Conservation (phyloP, 179 eudicot genomes). For the Silene coronaria region DNA sequence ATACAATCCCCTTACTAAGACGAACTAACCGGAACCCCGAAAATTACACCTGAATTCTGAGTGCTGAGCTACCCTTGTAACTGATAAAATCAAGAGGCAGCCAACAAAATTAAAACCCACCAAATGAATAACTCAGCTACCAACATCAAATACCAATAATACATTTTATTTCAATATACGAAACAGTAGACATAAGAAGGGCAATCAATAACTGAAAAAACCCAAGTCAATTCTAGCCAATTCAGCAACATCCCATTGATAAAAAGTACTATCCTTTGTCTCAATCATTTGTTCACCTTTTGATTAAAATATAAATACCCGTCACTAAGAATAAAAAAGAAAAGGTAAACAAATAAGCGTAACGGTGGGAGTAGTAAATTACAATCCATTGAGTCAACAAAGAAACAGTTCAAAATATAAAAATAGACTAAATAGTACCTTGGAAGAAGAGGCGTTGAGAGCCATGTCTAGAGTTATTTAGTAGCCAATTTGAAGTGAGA, state of each 20-base stretch:
- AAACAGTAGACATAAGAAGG: not conserved
- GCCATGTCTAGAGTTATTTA: conserved; percentile 12
- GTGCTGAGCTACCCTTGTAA: not conserved
- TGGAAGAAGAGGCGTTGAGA: conserved; percentile 29
- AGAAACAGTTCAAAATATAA: too few relatives aligned
- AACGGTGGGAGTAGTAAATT: not conserved
- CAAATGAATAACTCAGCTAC: not conserved
- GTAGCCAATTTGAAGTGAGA: too few relatives aligned
- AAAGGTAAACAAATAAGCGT: not conserved
- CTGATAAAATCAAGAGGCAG: too few relatives aligned
- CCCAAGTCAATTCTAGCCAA: not conserved
- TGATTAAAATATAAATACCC: too few relatives aligned
- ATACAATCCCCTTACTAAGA: too few relatives aligned
- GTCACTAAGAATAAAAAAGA: too few relatives aligned
- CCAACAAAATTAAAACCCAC: not conserved
- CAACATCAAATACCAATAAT: not conserved
- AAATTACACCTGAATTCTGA: not conserved
- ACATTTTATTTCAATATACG: not conserved
- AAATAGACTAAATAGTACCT: conserved; percentile 8
- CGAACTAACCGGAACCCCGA: not conserved
- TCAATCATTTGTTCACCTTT: too few relatives aligned
- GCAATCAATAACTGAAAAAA: too few relatives aligned
- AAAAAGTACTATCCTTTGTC: too few relatives aligned
- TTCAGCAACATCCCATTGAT: not conserved
- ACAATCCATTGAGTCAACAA: not conserved